Base-by-base conservation (phyloP, 805 yeast species). In the Teunomyces atbi region DNA sequence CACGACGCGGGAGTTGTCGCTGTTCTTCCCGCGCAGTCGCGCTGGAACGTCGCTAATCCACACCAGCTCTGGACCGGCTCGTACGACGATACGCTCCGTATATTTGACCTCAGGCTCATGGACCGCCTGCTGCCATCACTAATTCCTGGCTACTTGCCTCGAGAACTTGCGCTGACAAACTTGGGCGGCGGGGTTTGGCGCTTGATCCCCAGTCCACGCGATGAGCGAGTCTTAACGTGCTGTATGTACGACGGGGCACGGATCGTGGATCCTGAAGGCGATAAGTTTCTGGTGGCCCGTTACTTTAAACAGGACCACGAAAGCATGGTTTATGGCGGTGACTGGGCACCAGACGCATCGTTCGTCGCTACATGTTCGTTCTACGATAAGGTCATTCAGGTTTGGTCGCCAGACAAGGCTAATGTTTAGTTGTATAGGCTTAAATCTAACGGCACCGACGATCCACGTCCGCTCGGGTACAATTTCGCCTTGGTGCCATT, bases 161-260 rank as follows among this genome's bases (percentile, higher is more conserved):
- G 63, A 26, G 69, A 73, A 0, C 59, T 61, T 5, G 63, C 71
- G 11, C 68, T 69, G 36, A 62, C 71, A 23, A 77, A 83, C 40
- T 68, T 94, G 3, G 91, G 89, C 1, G 98, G 99, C 5, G 99
- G 99, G 1, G 98, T 92, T 2, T 92, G 99, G 99, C 72, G 96
- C 56, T 73, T 94, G 47, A 68, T 82, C 6, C 96, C 96, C 2
- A 72, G 79, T 15, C 79, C 82, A 0, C 45, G 52, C 0, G 54
- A 58, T 3, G 54, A 59, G 11, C 67, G 79, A 35, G 74, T 92
- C 0, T 66, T 92, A 42, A 82, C 84, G 0, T 91, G 97, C 62
- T 89, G 97, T 59, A 94, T 94, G 98, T 92, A 92, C 59, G 90
- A 89, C 54, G 99, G 99, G 13, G 96, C 96, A 1, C 74, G 90